Base-by-base conservation (phyloP, 208 protist species). In the Crithidia sp. region DNA sequence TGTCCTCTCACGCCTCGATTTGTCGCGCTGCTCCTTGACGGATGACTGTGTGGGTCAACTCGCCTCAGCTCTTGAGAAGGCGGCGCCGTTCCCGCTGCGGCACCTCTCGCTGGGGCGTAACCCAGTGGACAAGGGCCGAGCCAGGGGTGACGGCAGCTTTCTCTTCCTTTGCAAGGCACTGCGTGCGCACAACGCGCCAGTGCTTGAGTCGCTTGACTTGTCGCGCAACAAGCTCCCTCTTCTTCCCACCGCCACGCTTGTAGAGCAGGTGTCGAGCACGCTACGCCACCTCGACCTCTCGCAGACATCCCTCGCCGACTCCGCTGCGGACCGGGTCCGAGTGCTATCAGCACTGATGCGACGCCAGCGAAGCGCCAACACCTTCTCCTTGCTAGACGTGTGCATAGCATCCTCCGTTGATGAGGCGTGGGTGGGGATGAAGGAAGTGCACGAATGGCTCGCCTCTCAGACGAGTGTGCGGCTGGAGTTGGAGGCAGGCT, bases 91-190 rank as follows among this genome's bases (percentile, higher is more conserved):
- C 10, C 54, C 74, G 5, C 64, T 94, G 80, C 79, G 78, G 53
- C 64, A 69, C 14, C 64, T 94, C 71, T 73, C 65, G 19, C 73
- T 94, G 43, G 74, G 77, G 45, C 54, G 72, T 56, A 94, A 91
- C 56, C 54, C 60, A 7, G 74, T 87, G 61, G 81, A 77, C 49
- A 85, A 75, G 19, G 69, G 55, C 50, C 67, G 58, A 45, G 59
- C 55, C 56, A 78, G 58, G 44, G 71, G 67, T 49, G 85, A 68
- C 16, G 74, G 74, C 65, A 75, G 53, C 50, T 89, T 89, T 47
- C 75, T 83, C 36, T 88, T 87, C 58, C 86, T 94, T 14, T 88
- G 84, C 74, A 87, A 86, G 49, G 86, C 81, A 9, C 77, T 94
- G 7, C 86, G 89, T 0, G 74, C 84, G 37, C 64, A 76, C 54